A percentile compares a stretch with the other conserved stretches of the same genome.
These are phyloP conservation scores for Cryptococcus sp. DNA, from an alignment of 1,284 basidiomycete species.

Conservation along the genomic window DNA sequence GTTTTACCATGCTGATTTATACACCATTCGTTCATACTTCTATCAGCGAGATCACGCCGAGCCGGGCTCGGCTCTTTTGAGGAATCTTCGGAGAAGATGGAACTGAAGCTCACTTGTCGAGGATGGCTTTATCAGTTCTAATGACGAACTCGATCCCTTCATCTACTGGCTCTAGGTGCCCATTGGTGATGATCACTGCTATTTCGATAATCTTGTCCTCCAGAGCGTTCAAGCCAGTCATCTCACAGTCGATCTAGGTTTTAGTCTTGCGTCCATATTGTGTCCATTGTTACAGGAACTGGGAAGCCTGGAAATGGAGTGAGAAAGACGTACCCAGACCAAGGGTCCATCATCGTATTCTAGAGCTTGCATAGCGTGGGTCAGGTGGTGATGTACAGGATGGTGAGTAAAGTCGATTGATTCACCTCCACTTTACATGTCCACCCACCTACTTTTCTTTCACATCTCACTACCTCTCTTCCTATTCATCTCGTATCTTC, in stretches of 20 bases:
- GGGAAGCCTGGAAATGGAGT: neutral
- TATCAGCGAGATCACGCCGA: neutral
- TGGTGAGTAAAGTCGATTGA: no score
- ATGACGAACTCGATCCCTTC: slow-evolving; percentile 53
- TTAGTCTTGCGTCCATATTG: neutral
- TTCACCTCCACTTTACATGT: slow-evolving; percentile 5
- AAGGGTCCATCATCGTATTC: slow-evolving; percentile 46
- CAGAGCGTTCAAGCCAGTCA: slow-evolving; percentile 50
- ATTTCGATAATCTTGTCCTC: slow-evolving; percentile 52
- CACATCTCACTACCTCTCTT: neutral
- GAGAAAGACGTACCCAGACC: slow-evolving; percentile 39
- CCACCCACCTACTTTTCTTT: slow-evolving; percentile 1
- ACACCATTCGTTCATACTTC: slow-evolving; percentile 50
- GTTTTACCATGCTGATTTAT: slow-evolving; percentile 44
- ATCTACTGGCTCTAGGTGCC: slow-evolving; percentile 51
- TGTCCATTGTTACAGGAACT: neutral
- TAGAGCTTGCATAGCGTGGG: no score
- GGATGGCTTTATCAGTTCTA: slow-evolving; percentile 48
- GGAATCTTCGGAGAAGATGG: no score
- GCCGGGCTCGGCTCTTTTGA: no score
- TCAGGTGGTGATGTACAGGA: no score
- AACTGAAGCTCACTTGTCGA: slow-evolving; percentile 43
- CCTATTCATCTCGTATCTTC: neutral
- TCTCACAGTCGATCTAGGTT: slow-evolving; percentile 50
- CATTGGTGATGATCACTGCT: slow-evolving; percentile 55